These are phyloP conservation scores for Actinomortierella wolfii DNA, from an alignment of 371 early-diverging fungal species.

Conservation along the genomic window DNA sequence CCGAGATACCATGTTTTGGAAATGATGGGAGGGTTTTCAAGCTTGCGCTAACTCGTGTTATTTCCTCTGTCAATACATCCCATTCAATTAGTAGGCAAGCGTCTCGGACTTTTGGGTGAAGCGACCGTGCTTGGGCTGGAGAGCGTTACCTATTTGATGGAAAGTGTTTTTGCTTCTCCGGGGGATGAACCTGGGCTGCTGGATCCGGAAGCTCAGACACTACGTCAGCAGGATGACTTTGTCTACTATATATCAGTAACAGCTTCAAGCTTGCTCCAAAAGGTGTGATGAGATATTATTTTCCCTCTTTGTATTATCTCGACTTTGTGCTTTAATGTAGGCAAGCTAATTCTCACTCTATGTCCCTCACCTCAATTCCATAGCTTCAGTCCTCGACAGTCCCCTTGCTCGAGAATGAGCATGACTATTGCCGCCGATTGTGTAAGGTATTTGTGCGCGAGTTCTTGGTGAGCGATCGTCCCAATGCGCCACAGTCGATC, in stretches of 20 bases:
- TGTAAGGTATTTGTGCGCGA: constrained; percentile 33
- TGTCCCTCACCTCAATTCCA: too few relatives aligned
- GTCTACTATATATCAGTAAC: constrained; percentile 30
- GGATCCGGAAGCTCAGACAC: constrained; percentile 14
- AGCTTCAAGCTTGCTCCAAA: constrained; percentile 15
- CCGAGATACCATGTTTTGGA: too few relatives aligned
- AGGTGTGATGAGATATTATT: constrained; percentile 7
- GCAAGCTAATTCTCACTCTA: too few relatives aligned
- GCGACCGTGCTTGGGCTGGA: constrained; percentile 31
- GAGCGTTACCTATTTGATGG: constrained; percentile 27
- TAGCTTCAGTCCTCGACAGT: constrained; percentile 26
- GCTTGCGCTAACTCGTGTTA: too few relatives aligned
- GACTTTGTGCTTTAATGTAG: too few relatives aligned
- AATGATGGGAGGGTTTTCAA: too few relatives aligned
- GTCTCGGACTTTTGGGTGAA: constrained; percentile 31
- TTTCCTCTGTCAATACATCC: too few relatives aligned
- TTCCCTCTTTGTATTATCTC: too few relatives aligned
- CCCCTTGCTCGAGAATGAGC: constrained; percentile 21
- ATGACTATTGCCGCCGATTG: constrained; percentile 39
- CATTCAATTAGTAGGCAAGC: too few relatives aligned
- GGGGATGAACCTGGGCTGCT: neutral
- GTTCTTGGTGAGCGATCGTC: constrained; percentile 28
- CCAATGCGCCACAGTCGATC: constrained; percentile 33
- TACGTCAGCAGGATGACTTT: constrained; percentile 40
- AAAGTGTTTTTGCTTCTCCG: constrained; percentile 23